phyloP scores from a whole-genome alignment of 1,284 basidiomycete species.

The Apiotrichum laibachii region DNA sequence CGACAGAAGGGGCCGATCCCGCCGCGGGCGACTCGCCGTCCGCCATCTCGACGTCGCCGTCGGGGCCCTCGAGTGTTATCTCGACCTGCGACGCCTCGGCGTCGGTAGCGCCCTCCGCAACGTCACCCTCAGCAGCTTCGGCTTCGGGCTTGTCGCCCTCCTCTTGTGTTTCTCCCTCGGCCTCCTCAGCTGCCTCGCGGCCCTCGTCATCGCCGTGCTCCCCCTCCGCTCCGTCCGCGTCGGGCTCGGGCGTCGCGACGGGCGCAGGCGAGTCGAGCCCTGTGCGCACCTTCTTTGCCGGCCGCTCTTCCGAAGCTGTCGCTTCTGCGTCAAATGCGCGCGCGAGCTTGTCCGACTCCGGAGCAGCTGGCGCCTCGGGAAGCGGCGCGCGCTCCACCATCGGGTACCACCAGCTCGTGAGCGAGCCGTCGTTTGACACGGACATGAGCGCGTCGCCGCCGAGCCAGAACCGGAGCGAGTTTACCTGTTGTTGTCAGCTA shows the following conservation, averaged over 20 bases:
- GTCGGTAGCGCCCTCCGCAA: background rate
- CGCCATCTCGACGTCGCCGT: background rate
- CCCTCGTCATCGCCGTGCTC: constrained; percentile 12
- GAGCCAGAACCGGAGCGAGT: constrained; percentile 38
- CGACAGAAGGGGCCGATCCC: background rate
- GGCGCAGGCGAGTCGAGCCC: constrained; percentile 1
- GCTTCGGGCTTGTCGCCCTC: constrained; percentile 1
- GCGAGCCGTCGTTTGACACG: constrained; percentile 44
- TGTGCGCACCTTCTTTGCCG: constrained; percentile 12
- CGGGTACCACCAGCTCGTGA: constrained; percentile 44
- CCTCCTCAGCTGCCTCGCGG: constrained; percentile 4
- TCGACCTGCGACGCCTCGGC: background rate
- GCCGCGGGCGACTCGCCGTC: background rate
- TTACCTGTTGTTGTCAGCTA: constrained; percentile 34
- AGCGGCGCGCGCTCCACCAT: constrained; percentile 17
- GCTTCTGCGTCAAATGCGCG: background rate
- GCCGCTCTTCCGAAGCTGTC: constrained; percentile 10
- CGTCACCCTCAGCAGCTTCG: constrained; percentile 1
- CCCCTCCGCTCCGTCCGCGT: constrained; percentile 13
- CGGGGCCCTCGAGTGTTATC: background rate
- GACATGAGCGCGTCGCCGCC: constrained; percentile 37
- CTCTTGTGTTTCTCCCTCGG: constrained; percentile 1
- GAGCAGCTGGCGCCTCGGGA: constrained; percentile 1
- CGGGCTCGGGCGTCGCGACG: constrained; percentile 1
- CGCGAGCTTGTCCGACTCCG: background rate